Base-by-base conservation (phyloP, 768 basidiomycete genomes). In the Amylocystis lapponica region DNA sequence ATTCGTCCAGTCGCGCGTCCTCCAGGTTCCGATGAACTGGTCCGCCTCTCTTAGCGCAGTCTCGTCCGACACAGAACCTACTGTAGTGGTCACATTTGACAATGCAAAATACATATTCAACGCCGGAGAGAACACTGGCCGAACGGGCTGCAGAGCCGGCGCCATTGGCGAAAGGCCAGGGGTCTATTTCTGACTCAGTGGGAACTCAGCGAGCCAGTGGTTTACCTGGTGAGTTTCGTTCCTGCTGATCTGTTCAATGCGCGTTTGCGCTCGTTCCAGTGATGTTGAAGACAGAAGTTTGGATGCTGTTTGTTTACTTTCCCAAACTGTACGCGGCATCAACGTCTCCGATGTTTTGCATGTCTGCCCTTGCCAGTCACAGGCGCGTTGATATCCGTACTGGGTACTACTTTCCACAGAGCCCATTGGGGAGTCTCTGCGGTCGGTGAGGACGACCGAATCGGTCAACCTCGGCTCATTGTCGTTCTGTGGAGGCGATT, bases 31-130 rank as follows among this genome's bases (percentile, higher is more conserved):
- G 20, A 43, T 43, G 42, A 36, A 35, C 34, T 88, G 86, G 84
- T 76, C 72, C 22, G 69, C 79, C 2, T 74, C 76, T 3, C 64
- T 83, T 42, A 76, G 74, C 32, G 62, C 76, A 0, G 55, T 70
- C 14, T 76, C 83, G 4, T 78, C 79, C 39, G 94, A 97, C 66
- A 87, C 92, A 1, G 81, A 90, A 50, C 83, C 92, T 0, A 76
- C 83, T 8, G 65, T 96, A 20, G 65, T 86, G 46, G 63, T 95
- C 51, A 70, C 74, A 1, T 93, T 92, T 59, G 83, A 87, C 51
- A 69, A 74, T 41, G 82, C 76, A 11, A 86, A 89, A 53, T 97
- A 93, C 53, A 71, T 94, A 29, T 91, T 97, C 72, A 93, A 93
- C 62, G 79, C 72, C 16, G 83, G 88, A 7, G 92, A 96, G 62